Base-by-base conservation (phyloP, 768 basidiomycete genomes). In the Hebeloma cylindrosporum region DNA sequence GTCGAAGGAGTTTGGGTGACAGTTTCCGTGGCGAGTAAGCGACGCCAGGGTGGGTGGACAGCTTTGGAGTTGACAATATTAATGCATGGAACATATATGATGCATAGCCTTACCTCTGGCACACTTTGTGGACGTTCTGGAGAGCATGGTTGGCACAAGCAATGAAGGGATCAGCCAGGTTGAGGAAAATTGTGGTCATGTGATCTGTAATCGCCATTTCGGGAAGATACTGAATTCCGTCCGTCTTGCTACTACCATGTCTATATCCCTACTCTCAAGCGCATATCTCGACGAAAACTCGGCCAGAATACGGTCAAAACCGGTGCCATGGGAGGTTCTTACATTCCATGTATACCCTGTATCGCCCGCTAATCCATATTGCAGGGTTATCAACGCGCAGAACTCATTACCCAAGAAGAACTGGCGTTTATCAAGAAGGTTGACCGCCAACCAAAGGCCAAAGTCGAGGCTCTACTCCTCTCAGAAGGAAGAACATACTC, bases 271-370 rank as follows among this genome's bases (percentile, higher is more conserved):
- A 42, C 84, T 93, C 25, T 85, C 85, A 17, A 92, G 86, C 58
- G 64, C 80, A 2, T 93, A 86, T 71, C 80, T 98, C 50, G 89
- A 93, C 53, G 93, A 95, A 54, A 80, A 74, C 58, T 87, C 90
- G 6, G 75, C 83, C 40, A 94, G 95, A 74, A 92, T 94, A 50
- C 78, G 87, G 56, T 78, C 85, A 6, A 96, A 94, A 65, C 83
- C 85, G 1, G 91, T 96, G 7, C 93, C 93, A 52, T 98, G 95
- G 95, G 93, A 96, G 84, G 95, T 95, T n/a, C 46, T 47, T 72
- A 31, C 4, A 7, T 2, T 4, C 39, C 35, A 46, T 8, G 20
- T 43, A 10, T 30, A 8, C 11, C 23, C 13, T 29, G 40, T n/a
- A 18, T 17, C 11, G 35, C 40, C 3, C 26, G 40, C 59, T 64